Evolutionary conservation across 106 monocot genomes (phyloP), one percentile per base, ranked within the genome.

Genomic region (Dendrobium officinale): DNA sequence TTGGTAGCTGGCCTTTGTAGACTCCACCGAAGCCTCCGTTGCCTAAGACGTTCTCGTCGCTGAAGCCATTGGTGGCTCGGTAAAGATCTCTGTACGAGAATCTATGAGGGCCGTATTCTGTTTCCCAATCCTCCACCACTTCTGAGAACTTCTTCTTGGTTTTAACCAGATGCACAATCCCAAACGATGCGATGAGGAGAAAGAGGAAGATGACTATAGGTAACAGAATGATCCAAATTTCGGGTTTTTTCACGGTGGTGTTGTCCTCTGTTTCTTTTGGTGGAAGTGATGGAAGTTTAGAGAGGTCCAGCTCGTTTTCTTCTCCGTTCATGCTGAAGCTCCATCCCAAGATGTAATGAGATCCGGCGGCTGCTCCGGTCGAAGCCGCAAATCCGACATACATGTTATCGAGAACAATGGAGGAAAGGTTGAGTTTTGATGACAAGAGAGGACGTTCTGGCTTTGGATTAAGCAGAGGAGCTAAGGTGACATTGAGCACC

Each of bases 121-220:
- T 40, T 55, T 83, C 83, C 83, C 83, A 83, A 15, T 83, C 83
- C 29, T 83, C 83, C 9, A 78, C 29, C n/a, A 79, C 45, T 33
- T 83, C 83, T 8, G 83, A 54, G 24, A 43, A 79, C 67, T 83
- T 83, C 9, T 11, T 44, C 79, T 20, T 61, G 42, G 10, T n/a
- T 66, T 64, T 59, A 9, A 79, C 8, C 8, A 67, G 43, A 27
- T 67, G 51, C 17, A 27, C 58, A 13, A 67, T 26, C 44, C 66
- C 67, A 44, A 27, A 17, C 1, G 64, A 59, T 0, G 42, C 22
- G 7, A 79, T 43, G 0, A 43, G 24, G 13, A 79, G 67, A 3
- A 79, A 13, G 10, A 79, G 2, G 41, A 33, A 9, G 43, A 67
- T 64, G 67, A 5, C 67, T 5, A 67, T 43, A 0, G 79, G 67